phyloP scores from a whole-genome alignment of 2,329 filamentous ascomycete genomes.

The Fusarium stilboides region DNA sequence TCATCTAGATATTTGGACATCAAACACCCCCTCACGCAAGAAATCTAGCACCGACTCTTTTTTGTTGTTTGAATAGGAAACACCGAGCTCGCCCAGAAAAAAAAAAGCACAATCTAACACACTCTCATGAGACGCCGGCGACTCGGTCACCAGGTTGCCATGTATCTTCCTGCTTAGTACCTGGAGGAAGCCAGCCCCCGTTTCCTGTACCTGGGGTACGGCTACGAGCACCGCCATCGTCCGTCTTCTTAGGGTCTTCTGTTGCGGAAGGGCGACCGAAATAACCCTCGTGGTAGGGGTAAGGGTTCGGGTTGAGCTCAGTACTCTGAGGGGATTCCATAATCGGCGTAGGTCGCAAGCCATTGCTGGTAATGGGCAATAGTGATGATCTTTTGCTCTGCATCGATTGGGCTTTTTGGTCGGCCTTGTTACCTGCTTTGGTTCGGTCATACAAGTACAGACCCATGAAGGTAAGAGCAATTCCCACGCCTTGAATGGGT shows the following conservation, averaged over 20 bases:
- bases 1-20: constrained; percentile 33
- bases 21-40: constrained; percentile 8
- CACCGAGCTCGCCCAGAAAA: constrained; percentile 3
- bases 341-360: constrained; percentile 40
- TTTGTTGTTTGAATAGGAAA: constrained; percentile 22
- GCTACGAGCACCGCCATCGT: constrained; percentile 62
- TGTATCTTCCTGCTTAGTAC: constrained; percentile 88
- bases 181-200: constrained; percentile 78
- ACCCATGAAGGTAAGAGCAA: constrained; percentile 89
- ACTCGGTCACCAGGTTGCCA: constrained; percentile 69
- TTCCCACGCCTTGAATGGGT: constrained; percentile 84
- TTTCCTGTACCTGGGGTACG: constrained; percentile 59
- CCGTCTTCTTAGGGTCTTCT: constrained; percentile 70
- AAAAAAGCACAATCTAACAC: constrained; percentile 17
- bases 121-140: constrained; percentile 43
- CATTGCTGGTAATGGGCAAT: constrained; percentile 74
- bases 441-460: constrained; percentile 97
- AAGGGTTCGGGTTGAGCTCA: constrained; percentile 52
- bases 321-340: constrained; percentile 45
- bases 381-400: constrained; percentile 63
- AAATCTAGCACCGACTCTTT: constrained; percentile 25
- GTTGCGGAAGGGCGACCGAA: constrained; percentile 54
- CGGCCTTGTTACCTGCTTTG: constrained; percentile 88
- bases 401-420: constrained; percentile 80
- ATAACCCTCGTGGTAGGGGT: constrained; percentile 65